Evolutionary conservation across 768 basidiomycete genomes (phyloP).

Genomic region (Macrolepiota dolichaula): DNA sequence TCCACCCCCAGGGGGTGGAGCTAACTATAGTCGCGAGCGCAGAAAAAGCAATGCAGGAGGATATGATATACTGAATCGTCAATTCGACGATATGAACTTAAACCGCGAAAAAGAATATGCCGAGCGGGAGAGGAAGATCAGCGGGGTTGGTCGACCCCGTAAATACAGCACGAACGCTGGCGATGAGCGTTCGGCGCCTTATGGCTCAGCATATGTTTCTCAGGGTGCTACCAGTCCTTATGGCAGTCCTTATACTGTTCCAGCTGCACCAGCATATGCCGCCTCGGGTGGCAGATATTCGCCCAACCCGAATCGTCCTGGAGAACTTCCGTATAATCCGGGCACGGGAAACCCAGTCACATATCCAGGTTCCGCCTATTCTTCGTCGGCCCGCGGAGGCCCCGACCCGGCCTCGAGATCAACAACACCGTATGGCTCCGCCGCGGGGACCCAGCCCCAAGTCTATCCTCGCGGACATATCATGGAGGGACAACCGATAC

Average conservation of each 20-base stretch:
- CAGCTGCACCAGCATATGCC: slow-evolving; percentile 17
- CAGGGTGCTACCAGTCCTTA: slow-evolving; percentile 20
- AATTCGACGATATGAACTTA: slow-evolving; percentile 40
- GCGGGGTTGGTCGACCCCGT: slow-evolving; percentile 34
- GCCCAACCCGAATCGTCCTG: slow-evolving; percentile 37
- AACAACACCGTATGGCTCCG: slow-evolving; percentile 38
- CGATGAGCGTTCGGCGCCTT: slow-evolving; percentile 7
- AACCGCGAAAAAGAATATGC: slow-evolving; percentile 29
- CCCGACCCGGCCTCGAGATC: slow-evolving; percentile 34
- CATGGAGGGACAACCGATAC: slow-evolving; percentile 51
- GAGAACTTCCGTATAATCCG: slow-evolving; percentile 35
- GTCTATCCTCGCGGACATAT: slow-evolving; percentile 59
- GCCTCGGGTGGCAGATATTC: slow-evolving; percentile 14
- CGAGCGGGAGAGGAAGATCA: slow-evolving; percentile 32
- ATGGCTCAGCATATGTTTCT: neutral
- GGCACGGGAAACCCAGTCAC: slow-evolving; percentile 26
- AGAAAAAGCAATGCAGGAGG: slow-evolving; percentile 28
- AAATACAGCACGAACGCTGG: slow-evolving; percentile 42
- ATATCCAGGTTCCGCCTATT: slow-evolving; percentile 26
- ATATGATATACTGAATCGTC: slow-evolving; percentile 34
- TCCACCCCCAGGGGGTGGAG: slow-evolving; percentile 17
- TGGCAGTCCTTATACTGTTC: slow-evolving; percentile 26
- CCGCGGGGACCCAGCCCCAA: slow-evolving; percentile 20
- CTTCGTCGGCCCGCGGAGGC: slow-evolving; percentile 29
- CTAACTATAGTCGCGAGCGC: slow-evolving; percentile 25